Evolutionary conservation across 2,329 filamentous ascomycete genomes (phyloP).

Genomic region (Dactylellina cionopaga): DNA sequence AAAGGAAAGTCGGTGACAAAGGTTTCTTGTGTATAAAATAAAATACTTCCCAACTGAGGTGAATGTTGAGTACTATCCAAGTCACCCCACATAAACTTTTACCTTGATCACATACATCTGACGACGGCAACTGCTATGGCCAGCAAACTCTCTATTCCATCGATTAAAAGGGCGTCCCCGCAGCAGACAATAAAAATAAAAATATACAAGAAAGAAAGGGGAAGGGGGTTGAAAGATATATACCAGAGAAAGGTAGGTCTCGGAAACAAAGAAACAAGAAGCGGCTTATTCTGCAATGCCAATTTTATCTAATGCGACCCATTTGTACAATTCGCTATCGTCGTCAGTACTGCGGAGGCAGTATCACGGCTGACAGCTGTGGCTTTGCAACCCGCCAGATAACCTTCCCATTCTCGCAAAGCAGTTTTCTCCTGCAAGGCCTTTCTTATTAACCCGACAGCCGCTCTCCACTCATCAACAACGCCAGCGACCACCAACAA

Average conservation of each 20-base stretch:
- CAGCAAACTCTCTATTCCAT: not conserved
- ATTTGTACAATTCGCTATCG: not conserved
- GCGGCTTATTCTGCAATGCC: not conserved
- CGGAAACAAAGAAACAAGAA: not conserved
- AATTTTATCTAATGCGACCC: not conserved
- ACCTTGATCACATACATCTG: too few relatives aligned
- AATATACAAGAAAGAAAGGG: not conserved
- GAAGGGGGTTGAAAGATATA: not conserved
- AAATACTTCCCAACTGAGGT: too few relatives aligned
- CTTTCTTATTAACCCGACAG: conserved; percentile 85
- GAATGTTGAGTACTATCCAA: too few relatives aligned
- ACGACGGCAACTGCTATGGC: not conserved
- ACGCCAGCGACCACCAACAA: conserved; percentile 85
- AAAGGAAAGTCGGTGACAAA: too few relatives aligned
- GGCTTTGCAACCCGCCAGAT: conserved; percentile 13
- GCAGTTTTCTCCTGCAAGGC: conserved; percentile 86
- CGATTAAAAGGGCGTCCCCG: not conserved
- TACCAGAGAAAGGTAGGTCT: too few relatives aligned
- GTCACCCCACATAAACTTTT: not conserved
- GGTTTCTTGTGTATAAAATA: too few relatives aligned
- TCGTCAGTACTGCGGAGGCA: not conserved
- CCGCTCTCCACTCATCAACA: conserved; percentile 95
- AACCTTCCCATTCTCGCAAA: conserved; percentile 84
- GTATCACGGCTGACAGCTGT: not conserved
- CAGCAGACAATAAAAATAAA: not conserved